These are phyloP conservation scores for Schwanniomyces vanrijiae DNA, from an alignment of 805 yeast species.

Conservation along the genomic window DNA sequence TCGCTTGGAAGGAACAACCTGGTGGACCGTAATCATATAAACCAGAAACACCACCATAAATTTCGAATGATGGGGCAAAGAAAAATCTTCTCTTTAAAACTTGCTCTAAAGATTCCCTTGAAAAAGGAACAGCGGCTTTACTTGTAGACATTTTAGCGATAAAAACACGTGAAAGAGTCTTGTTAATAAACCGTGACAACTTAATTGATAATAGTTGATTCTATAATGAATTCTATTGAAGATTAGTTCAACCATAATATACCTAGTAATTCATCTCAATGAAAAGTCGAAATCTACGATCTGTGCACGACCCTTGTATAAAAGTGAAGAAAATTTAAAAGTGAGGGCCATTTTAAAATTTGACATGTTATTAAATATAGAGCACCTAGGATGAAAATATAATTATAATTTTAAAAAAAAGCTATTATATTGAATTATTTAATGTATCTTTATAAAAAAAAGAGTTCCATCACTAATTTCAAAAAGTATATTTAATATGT, in stretches of 20 bases:
- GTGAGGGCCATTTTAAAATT: too few species aligned
- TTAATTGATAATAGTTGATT: slow-evolving; percentile 1
- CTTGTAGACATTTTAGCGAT: slow-evolving; percentile 26
- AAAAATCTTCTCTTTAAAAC: slow-evolving; percentile 94
- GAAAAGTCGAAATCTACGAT: background rate
- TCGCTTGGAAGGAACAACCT: slow-evolving; percentile 98
- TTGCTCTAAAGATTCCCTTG: slow-evolving; percentile 86
- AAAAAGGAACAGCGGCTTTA: slow-evolving; percentile 47
- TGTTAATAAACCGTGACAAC: slow-evolving; percentile 7
- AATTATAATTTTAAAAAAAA: too few species aligned
- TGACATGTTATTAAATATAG: too few species aligned
- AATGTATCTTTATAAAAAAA: too few species aligned
- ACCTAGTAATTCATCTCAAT: background rate
- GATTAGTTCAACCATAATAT: background rate
- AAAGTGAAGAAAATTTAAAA: too few species aligned
- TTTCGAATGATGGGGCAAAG: slow-evolving; percentile 95
- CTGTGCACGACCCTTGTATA: background rate
- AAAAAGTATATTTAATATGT: too few species aligned
- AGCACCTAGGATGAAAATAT: too few species aligned
- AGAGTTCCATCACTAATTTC: too few species aligned
- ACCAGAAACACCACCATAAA: slow-evolving; percentile 98
- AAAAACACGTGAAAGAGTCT: slow-evolving; percentile 6
- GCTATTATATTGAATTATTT: too few species aligned
- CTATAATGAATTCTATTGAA: slow-evolving; percentile 2
- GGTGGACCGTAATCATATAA: slow-evolving; percentile 99